Conservation (phyloP, 768 basidiomycete species). For the Trichaptum fuscoviolaceum region DNA sequence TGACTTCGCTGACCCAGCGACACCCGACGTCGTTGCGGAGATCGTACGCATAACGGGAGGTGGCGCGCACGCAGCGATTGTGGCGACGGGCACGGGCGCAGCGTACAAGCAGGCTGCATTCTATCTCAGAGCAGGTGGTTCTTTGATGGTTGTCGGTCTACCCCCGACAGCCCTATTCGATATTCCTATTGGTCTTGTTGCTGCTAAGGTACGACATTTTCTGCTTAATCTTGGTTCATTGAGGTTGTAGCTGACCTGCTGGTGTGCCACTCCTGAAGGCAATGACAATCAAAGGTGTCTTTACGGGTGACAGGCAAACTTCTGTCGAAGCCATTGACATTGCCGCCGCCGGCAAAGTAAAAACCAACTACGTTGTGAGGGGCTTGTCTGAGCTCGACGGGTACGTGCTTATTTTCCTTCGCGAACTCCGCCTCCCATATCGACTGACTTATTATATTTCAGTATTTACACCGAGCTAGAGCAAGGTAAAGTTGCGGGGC, state of each 20-base stretch:
- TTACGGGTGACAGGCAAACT: constrained; percentile 35
- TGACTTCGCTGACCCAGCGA: constrained; percentile 36
- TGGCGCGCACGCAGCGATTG: constrained; percentile 36
- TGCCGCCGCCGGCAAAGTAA: constrained; percentile 38
- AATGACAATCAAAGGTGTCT: background rate
- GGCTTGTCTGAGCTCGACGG: background rate
- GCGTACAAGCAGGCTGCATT: constrained; percentile 40
- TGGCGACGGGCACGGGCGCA: constrained; percentile 21
- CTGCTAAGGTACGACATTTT: constrained; percentile 19
- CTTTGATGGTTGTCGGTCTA: constrained; percentile 36
- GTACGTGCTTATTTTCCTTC: background rate
- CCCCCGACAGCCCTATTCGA: constrained; percentile 25
- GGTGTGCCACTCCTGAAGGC: background rate
- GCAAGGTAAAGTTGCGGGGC: background rate
- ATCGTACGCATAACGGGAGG: constrained; percentile 34
- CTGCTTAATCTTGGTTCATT: background rate
- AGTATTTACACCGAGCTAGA: background rate
- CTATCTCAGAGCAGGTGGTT: constrained; percentile 39
- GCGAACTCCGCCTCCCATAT: background rate
- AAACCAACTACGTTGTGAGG: constrained; percentile 12
- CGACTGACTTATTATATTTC: background rate
- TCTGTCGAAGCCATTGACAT: constrained; percentile 41
- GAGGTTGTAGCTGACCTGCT: background rate
- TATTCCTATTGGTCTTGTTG: constrained; percentile 26
- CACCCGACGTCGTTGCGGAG: constrained; percentile 32